phyloP scores from a whole-genome alignment of 345 rosid species.

The Microthlaspi erraticum region DNA sequence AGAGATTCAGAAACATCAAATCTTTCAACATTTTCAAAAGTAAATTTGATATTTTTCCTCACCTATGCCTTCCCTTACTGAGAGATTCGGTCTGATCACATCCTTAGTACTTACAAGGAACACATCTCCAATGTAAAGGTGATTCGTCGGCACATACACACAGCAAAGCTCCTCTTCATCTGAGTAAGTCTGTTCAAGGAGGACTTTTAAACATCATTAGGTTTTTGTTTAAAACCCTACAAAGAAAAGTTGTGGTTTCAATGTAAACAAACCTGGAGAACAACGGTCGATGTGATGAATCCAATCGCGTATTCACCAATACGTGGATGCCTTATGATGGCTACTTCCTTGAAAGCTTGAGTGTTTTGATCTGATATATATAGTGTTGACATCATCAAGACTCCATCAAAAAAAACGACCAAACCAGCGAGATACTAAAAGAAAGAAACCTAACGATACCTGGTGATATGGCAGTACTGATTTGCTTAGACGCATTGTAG shows the following conservation, averaged over 20 bases:
- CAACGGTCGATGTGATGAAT: constrained; percentile 86
- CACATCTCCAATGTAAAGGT: constrained; percentile 95
- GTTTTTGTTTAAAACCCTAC: neutral
- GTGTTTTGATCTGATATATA: constrained; percentile 79
- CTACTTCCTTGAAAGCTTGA: constrained; percentile 97
- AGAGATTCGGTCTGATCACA: constrained; percentile 92
- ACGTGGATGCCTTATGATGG: constrained; percentile 97
- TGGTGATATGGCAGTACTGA: constrained; percentile 97
- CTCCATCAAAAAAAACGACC: neutral
- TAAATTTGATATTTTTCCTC: constrained; percentile 38
- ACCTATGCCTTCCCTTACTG: constrained; percentile 99
- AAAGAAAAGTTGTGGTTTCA: neutral
- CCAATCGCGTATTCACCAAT: constrained; percentile 99
- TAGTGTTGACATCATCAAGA: constrained; percentile 20
- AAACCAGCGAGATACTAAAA: neutral
- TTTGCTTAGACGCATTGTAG: constrained; percentile 97
- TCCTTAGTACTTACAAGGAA: constrained; percentile 81
- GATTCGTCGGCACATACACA: constrained; percentile 98
- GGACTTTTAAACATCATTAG: neutral
- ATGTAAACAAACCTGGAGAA: constrained; percentile 69
- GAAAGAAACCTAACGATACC: constrained; percentile 47
- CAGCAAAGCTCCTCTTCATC: constrained; percentile 96
- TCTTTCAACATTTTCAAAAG: neutral
- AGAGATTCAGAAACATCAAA: constrained; percentile 23
- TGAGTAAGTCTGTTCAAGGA: constrained; percentile 66